These are phyloP conservation scores for Ophiobolus disseminans DNA, from an alignment of 2,329 filamentous ascomycete species.

Conservation along the genomic window DNA sequence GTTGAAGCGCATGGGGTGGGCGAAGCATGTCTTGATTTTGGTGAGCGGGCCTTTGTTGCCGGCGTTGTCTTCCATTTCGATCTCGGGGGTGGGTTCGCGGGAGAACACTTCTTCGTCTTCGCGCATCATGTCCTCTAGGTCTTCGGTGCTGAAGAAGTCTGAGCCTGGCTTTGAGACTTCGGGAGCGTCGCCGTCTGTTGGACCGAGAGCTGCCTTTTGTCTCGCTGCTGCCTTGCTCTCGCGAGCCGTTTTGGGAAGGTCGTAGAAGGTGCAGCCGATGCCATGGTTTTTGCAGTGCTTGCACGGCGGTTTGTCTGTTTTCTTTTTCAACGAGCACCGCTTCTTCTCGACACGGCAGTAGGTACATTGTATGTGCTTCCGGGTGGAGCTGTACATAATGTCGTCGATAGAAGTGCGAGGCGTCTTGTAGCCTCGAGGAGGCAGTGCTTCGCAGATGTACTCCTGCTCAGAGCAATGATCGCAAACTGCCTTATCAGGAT, in stretches of 20 bases:
- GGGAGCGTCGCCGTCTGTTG: conserved; percentile 6
- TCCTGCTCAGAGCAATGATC: conserved; percentile 24
- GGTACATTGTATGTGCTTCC: conserved; percentile 33
- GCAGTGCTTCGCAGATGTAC: conserved; percentile 19
- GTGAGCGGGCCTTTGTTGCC: conserved; percentile 35
- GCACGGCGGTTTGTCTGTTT: conserved; percentile 40
- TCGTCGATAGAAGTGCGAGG: conserved; percentile 27
- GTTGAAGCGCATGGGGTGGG: conserved; percentile 52
- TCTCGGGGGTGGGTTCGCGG: conserved; percentile 30
- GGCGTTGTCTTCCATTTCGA: conserved; percentile 34
- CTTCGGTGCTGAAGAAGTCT: conserved; percentile 21
- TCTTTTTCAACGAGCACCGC: conserved; percentile 42
- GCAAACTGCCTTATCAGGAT: conserved; percentile 23
- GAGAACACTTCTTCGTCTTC: conserved; percentile 5
- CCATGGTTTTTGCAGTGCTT: conserved; percentile 35
- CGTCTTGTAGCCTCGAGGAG: conserved; percentile 25
- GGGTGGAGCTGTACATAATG: conserved; percentile 23
- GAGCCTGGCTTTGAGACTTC: conserved; percentile 4
- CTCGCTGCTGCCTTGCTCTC: conserved; percentile 3
- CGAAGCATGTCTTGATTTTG: conserved; percentile 49
- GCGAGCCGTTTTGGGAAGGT: conserved; percentile 9
- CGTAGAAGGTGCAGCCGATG: conserved; percentile 41
- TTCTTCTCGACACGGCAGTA: conserved; percentile 37
- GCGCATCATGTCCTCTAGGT: conserved; percentile 20
- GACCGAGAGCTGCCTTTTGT: conserved; percentile 7